These are phyloP conservation scores for Entoloma clypeatum DNA, from an alignment of 1,284 basidiomycete genomes.

Conservation along the genomic window DNA sequence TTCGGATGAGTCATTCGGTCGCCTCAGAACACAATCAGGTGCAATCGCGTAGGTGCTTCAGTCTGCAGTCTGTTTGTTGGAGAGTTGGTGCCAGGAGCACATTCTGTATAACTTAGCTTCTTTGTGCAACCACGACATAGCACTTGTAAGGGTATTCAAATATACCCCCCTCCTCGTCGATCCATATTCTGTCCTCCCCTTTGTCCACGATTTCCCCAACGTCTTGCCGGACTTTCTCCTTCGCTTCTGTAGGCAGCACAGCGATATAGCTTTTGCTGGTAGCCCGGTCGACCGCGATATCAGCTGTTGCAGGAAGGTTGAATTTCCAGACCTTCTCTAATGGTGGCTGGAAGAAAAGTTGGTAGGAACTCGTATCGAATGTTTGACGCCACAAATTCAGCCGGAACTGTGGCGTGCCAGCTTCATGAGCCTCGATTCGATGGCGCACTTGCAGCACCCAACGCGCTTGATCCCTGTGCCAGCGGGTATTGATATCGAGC, in stretches of 20 bases:
- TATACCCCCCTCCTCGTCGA: constrained; percentile 38
- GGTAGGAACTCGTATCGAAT: constrained; percentile 57
- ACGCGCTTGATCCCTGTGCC: constrained; percentile 46
- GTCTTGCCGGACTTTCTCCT: constrained; percentile 43
- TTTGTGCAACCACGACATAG: constrained; percentile 37
- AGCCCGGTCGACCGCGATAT: constrained; percentile 57
- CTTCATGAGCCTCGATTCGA: constrained; percentile 60
- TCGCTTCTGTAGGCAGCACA: constrained; percentile 51
- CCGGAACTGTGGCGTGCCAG: constrained; percentile 70
- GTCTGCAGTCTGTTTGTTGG: too few relatives aligned
- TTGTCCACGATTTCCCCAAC: constrained; percentile 46
- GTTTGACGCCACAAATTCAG: constrained; percentile 62
- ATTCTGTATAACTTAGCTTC: too few relatives aligned
- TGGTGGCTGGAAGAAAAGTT: constrained; percentile 47
- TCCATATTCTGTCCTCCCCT: constrained; percentile 42
- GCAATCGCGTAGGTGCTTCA: too few relatives aligned
- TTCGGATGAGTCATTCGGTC: too few relatives aligned
- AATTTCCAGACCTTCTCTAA: constrained; percentile 53
- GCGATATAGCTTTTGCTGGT: constrained; percentile 74
- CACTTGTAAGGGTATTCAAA: constrained; percentile 49
- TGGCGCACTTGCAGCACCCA: constrained; percentile 73
- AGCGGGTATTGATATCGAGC: neutral
- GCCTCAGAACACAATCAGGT: too few relatives aligned
- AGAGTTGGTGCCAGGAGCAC: too few relatives aligned
- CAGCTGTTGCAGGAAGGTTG: constrained; percentile 42